Conservation (phyloP, 73 alveolate genomes). For the Loxodes magnus region DNA sequence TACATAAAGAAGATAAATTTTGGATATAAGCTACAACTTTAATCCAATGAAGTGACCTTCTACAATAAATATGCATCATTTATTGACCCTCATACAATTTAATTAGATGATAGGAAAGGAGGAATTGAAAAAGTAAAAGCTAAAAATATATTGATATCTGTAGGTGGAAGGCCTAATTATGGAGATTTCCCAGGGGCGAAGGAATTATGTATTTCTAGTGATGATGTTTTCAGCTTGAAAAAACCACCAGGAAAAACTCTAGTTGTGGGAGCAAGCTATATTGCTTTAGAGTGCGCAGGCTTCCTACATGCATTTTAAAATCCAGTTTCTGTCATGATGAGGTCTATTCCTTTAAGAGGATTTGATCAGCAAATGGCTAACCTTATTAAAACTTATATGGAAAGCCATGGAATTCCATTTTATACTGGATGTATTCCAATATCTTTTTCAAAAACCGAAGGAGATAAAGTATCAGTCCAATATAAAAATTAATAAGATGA, state of each 20-base stretch:
- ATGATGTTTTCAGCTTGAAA: slow-evolving; percentile 89
- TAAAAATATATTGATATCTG: slow-evolving; percentile 63
- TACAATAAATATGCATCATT: slow-evolving; percentile 88
- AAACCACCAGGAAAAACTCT: slow-evolving; percentile 95
- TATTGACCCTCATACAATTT: slow-evolving; percentile 81
- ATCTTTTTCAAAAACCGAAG: slow-evolving; percentile 57
- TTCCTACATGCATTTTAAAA: slow-evolving; percentile 86
- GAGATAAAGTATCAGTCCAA: slow-evolving; percentile 45
- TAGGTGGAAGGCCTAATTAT: slow-evolving; percentile 82
- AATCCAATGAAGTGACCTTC: slow-evolving; percentile 62
- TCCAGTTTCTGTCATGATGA: slow-evolving; percentile 88
- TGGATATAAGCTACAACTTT: slow-evolving; percentile 78
- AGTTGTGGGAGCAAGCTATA: slow-evolving; percentile 97
- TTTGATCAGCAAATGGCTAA: slow-evolving; percentile 96
- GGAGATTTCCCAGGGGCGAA: slow-evolving; percentile 14
- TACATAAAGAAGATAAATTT: slow-evolving; percentile 76
- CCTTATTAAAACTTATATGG: slow-evolving; percentile 77
- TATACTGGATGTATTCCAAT: slow-evolving; percentile 70
- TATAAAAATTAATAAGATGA: slow-evolving; percentile 56
- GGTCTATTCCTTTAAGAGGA: slow-evolving; percentile 92
- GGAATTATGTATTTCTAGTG: slow-evolving; percentile 41
- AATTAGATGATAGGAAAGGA: slow-evolving; percentile 74
- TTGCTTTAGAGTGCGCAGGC: slow-evolving; percentile 93
- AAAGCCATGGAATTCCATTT: slow-evolving; percentile 71
- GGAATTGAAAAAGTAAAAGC: slow-evolving; percentile 61